Evolutionary conservation across 441 rosid species (phyloP), one percentile per base, ranked within the genome.

Genomic region (Capsella rubella): DNA sequence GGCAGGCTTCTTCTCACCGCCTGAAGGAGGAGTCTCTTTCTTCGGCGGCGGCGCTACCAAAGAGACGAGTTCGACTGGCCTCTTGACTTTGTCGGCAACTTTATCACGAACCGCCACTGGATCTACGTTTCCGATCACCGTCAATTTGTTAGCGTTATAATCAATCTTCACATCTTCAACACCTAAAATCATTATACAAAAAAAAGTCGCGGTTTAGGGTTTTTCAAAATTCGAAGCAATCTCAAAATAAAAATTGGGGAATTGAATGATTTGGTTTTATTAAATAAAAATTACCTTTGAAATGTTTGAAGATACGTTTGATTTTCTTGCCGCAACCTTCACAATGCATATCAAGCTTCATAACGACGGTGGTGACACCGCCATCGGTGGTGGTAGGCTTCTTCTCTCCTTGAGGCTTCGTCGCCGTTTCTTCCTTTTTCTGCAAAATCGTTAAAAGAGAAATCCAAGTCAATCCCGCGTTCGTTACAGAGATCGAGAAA

Each of bases 241-340:
- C 2, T 5, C 1, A 35, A 37, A 18, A 49, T 53, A 16, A 37
- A 25, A 21, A 4, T 18, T 6, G 9, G 46, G 15, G 7, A 27
- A 46, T 8, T 61, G 15, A 25, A 47, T 43, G 51, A 28, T 15
- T 42, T 37, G 2, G 8, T 1, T 46, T 46, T 8, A 7, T 14
- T 16, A 3, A 15, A 8, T 2, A 50, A 21, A 21, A 21, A 21
- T 21, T 83, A 95, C 99, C 99, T 37, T 73, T 86, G 32, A 72
- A 64, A 46, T 79, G 81, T 21, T 71, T 89, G 45, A 90, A 78
- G 1, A 82, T 64, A 11, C 84, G 88, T 69, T 62, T 84, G 79
- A 95, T 77, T 80, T 90, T 90, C 85, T 89, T 90, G 28, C 97
- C 97, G 29, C 97, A 95, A 8, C 97, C 97, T 61, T 90, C 89